Evolutionary conservation across 352 stramenopile species (phyloP).

Genomic region (Phytophthora podocarpi): DNA sequence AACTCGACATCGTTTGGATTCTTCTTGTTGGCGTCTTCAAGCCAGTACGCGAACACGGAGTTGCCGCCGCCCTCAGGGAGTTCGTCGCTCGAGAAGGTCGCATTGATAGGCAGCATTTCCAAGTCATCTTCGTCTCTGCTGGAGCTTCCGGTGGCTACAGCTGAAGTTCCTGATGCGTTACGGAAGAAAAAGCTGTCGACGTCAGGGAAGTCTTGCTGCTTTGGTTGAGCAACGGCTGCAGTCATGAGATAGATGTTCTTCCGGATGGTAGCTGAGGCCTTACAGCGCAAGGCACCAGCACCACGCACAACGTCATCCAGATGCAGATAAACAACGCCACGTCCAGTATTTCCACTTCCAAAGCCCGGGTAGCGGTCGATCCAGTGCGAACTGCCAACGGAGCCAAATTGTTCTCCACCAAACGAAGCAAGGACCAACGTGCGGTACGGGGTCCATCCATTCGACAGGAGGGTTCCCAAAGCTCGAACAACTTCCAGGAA

Average conservation of each 20-base stretch:
- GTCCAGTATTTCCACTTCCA: conserved; percentile 53
- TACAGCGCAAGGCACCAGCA: conserved; percentile 62
- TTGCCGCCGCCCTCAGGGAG: conserved; percentile 55
- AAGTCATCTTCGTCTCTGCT: conserved; percentile 42
- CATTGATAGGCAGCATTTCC: conserved; percentile 63
- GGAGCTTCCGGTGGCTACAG: conserved; percentile 17
- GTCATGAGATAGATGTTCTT: conserved; percentile 83
- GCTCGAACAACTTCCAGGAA: conserved; percentile 74
- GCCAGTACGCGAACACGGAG: conserved; percentile 80
- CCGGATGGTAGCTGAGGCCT: conserved; percentile 71
- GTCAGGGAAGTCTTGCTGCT: conserved; percentile 46
- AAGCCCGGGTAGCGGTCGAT: conserved; percentile 72
- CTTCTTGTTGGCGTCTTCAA: conserved; percentile 51
- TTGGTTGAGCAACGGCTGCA: conserved; percentile 68
- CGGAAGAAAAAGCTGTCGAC: conserved; percentile 58
- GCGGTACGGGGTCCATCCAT: conserved; percentile 78
- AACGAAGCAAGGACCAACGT: conserved; percentile 81
- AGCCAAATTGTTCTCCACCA: conserved; percentile 79
- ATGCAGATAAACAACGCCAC: conserved; percentile 78
- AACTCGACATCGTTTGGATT: conserved; percentile 28
- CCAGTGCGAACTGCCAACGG: conserved; percentile 82
- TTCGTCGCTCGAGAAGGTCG: conserved; percentile 68
- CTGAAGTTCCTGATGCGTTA: conserved; percentile 15
- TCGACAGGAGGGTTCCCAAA: conserved; percentile 62
- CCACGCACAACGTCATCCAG: conserved; percentile 75